Base-by-base conservation (phyloP, 495 filamentous ascomycete genomes). In the Hypoxylon intermedium region DNA sequence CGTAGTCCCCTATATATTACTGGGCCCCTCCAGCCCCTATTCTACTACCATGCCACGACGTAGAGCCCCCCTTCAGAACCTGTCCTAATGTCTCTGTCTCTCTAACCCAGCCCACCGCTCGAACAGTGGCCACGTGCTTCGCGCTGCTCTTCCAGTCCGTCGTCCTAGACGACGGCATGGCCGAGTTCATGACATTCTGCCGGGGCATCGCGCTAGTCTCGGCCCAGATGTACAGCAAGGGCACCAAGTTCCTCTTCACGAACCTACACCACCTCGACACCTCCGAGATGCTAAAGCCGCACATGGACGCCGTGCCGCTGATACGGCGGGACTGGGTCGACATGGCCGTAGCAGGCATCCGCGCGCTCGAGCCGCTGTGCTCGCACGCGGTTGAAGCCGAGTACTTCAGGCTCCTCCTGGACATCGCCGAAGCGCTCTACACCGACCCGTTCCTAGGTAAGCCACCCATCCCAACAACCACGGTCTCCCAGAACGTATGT, bases 161-260 rank as follows among this genome's bases (percentile, higher is more conserved):
- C 38, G 71, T 81, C 52, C 78, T 87, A 43, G 73, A 78, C 26
- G 85, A 87, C 71, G 84, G 85, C 9, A 72, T 87, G 50, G 69
- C 74, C 21, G 85, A 88, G 62, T 89, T 83, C 65, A 80, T 85
- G 72, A 82, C 84, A 9, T 87, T 87, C 69, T 78, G 85, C 31
- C 76, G 84, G 21, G 85, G 85, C 15, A 80, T 83, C 57, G 68
- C 81, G 30, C 73, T 85, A 7, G 77, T 88, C 5, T 78, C 79
- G 3, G 67, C 74, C 13, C 76, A 80, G 59, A 83, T 85, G 72
- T 72, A 70, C 42, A 47, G 67, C 20, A 70, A 68, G 47, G 75
- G 74, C 11, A 56, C 71, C 12, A 75, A 74, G 37, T 75, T 83
- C 53, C 58, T 80, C 41, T 83, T 88, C 59, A 68, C 71, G 28